Conservation (phyloP, 495 filamentous ascomycete species). For the Hypoxylon intermedium region DNA sequence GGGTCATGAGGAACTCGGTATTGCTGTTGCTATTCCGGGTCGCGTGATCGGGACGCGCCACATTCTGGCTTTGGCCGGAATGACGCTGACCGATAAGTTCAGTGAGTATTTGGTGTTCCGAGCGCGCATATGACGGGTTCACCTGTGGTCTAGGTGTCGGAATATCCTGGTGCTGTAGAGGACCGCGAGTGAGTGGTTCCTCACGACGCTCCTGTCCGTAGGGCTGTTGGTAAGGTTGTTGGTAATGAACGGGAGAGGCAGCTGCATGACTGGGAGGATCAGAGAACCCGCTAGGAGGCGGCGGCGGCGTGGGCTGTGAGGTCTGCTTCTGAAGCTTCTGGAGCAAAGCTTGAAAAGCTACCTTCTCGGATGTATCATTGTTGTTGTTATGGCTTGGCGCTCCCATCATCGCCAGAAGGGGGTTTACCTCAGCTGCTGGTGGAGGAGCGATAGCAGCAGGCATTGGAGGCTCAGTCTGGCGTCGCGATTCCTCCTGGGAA, state of each 20-base stretch:
- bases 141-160: constrained; percentile 50
- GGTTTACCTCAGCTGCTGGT: constrained; percentile 30
- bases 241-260: constrained; percentile 51
- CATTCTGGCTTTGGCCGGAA: constrained; percentile 45
- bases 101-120: constrained; percentile 60
- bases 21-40: constrained; percentile 55
- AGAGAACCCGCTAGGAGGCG: not conserved
- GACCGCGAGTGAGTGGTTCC: constrained; percentile 43
- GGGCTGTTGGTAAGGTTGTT: constrained; percentile 52
- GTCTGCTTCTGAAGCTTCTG: constrained; percentile 71
- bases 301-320: constrained; percentile 32
- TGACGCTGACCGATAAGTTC: constrained; percentile 61
- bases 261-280: constrained; percentile 40
- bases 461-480: constrained; percentile 60
- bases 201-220: constrained; percentile 53
- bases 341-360: constrained; percentile 87
- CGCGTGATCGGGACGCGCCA: constrained; percentile 46
- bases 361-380: constrained; percentile 74
- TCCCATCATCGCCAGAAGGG: constrained; percentile 39
- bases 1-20: constrained; percentile 61
- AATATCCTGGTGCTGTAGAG: constrained; percentile 52
- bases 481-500: constrained; percentile 65
- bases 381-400: constrained; percentile 43
- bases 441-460: constrained; percentile 41
- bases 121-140: constrained; percentile 50